Conservation (phyloP, 257 asterid species). For the Pogostemon cablin region DNA sequence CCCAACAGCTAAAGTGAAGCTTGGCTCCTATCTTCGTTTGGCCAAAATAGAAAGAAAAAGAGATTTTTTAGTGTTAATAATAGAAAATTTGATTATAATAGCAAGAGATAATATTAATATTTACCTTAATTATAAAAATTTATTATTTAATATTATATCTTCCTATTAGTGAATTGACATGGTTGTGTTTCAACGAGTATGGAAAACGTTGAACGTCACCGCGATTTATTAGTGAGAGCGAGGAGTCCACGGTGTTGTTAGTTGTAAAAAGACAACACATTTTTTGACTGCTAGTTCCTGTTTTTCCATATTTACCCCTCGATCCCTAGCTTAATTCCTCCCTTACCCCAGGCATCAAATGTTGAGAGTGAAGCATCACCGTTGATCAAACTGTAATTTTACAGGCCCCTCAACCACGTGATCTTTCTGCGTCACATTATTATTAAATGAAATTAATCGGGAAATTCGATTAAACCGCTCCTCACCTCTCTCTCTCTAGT, state of each 20-base stretch:
- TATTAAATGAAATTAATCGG: not conserved
- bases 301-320: constrained; percentile 14
- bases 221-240: not conserved
- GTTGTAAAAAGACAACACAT: constrained; percentile 15
- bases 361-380: constrained; percentile 13
- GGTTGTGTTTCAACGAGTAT: too few relatives aligned
- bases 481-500: constrained; percentile 18
- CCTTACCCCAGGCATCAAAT: not conserved
- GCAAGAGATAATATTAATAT: too few relatives aligned
- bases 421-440: constrained; percentile 9
- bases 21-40: too few relatives aligned
- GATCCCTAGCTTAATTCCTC: not conserved
- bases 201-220: not conserved
- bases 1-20: too few relatives aligned
- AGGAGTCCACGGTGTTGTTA: constrained; percentile 18
- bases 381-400: constrained; percentile 19
- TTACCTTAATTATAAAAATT: too few relatives aligned
- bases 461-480: constrained; percentile 14
- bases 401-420: constrained; percentile 19
- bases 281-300: not conserved
- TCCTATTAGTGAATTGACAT: too few relatives aligned
- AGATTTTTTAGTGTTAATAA: too few relatives aligned
- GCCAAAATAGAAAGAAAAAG: too few relatives aligned
- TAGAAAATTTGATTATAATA: too few relatives aligned
- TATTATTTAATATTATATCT: too few relatives aligned